Evolutionary conservation across 192 early-diverging fungal species (phyloP), one percentile per base, ranked within the genome.

Genomic region (Phycomyces nitens): DNA sequence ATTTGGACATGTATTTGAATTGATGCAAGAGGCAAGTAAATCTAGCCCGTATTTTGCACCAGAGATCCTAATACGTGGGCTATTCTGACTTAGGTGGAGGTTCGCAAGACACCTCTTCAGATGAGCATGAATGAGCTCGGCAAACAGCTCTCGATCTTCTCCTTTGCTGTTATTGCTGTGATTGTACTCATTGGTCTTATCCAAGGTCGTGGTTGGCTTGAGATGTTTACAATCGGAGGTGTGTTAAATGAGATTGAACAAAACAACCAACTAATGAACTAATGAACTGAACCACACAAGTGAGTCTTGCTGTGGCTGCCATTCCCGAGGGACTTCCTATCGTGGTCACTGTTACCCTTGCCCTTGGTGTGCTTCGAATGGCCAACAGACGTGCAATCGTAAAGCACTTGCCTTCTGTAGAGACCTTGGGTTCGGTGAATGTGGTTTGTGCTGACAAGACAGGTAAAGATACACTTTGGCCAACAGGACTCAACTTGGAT

Each of bases 381-480:
- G 93, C 95, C 1, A 88, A 87, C 50, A 83, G 92, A 58, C 85
- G 92, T 68, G 93, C 93, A 5, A 97, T 99, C 57, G 89, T 96
- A 53, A 96, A 95, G 74, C 95, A 96, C 64, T 82, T 99, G 39
- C 94, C 94, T 1, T 89, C 92, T 9, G 95, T 99, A 0, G 96
- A 99, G 75, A 89, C 93, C 16, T 75, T 99, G 9, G 94, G 95
- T 1, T 92, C 92, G 10, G 95, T 99, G 34, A 95, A 91, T 67
- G 93, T 96, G 15, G 86, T 99, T 38, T 99, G 96, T 77, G 90
- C 89, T 1, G 96, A 99, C 74, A 99, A 99, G 78, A 97, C 96
- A n/a, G 92, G 83, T 72, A 71, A 56, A 39, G 16, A 14, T n/a
- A n/a, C n/a, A n/a, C n/a, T n/a, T n/a, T n/a, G 18, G 6, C 23